Evolutionary conservation across 108 stramenopile genomes (phyloP).

Genomic region (Discostella pseudostelligera): DNA sequence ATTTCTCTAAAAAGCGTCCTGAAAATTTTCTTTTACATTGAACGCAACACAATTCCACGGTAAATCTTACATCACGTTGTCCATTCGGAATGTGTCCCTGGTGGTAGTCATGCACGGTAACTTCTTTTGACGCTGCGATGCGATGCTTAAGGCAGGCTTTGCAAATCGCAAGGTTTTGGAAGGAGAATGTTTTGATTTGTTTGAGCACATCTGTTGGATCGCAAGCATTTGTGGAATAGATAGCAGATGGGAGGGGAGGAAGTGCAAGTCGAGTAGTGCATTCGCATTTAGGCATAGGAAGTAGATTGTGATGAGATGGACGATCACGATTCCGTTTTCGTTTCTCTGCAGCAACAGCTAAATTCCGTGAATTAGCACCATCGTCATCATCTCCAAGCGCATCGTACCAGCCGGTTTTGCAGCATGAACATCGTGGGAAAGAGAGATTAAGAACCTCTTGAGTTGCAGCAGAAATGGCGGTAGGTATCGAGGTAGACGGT

Average conservation of each 20-base stretch:
- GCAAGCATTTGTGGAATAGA: not conserved
- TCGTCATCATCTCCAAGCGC: not conserved
- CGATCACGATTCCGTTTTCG: conserved; percentile 11
- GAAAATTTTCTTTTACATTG: conserved; percentile 36
- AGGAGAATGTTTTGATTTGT: conserved; percentile 15
- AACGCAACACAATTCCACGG: conserved; percentile 18
- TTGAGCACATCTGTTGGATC: conserved; percentile 9
- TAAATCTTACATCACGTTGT: conserved; percentile 28
- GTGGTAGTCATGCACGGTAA: conserved; percentile 33
- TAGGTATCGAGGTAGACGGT: too few relatives aligned
- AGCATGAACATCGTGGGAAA: conserved; percentile 29
- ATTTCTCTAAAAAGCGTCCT: conserved; percentile 16
- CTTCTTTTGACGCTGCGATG: conserved; percentile 21
- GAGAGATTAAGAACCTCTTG: conserved; percentile 5
- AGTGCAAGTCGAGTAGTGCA: conserved; percentile 31
- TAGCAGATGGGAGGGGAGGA: conserved; percentile 8
- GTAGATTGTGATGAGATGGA: conserved; percentile 26
- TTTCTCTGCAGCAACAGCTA: not conserved
- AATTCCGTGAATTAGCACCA: not conserved
- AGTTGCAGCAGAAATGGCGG: too few relatives aligned
- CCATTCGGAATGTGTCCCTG: conserved; percentile 29
- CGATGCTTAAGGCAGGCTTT: conserved; percentile 20
- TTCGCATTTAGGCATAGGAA: conserved; percentile 40
- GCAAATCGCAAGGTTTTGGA: conserved; percentile 32
- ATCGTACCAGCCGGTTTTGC: conserved; percentile 21